Evolutionary conservation across 176 grass and related monocot species (phyloP), one percentile per base, ranked within the genome.

Genomic region (Bolboschoenus planiculmis): DNA sequence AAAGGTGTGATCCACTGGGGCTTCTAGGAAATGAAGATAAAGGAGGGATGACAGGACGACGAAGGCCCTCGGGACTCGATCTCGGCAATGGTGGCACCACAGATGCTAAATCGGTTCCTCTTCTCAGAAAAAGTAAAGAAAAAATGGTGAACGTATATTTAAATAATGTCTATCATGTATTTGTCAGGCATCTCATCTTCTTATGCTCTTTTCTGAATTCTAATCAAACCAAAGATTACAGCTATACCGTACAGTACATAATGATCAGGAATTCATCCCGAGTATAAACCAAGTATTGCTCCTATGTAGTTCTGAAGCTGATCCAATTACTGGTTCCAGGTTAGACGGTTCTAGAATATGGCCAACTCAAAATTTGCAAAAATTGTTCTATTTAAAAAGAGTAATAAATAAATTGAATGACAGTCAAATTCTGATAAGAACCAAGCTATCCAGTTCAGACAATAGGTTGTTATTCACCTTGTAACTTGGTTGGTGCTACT

Each of bases 1-100:
- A 11, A 18, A 16, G 5, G 26, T 76, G 44, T 18, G 72, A 16
- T 50, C 72, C 70, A 48, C 48, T 75, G 70, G 10, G 44, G 72
- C 26, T 33, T 51, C 72, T 51, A 76, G 72, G 23, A 76, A 51
- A 76, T 50, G 72, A 76, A 51, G 72, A 76, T 76, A 50, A 9
- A 51, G 71, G 71, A 48, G 71, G 71, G 23, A 24, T 4, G 4
- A 76, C 44, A 76, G 72, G 43, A 50, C 46, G 72, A 18, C 10
- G 72, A 30, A 51, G 26, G 10, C 26, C 14, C 44, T 76, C 72
- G 5, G 72, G 72, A 50, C 23, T 76, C 51, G 72, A 76, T 76
- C 72, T 76, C 13, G 44, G 72, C 43, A 51, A 50, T 31, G 24
- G 72, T 76, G 72, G 72, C 13, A 76, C 44, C 6, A 76, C 23